These are phyloP conservation scores for Pleurozium schreberi DNA, from an alignment of 225 moss, liverwort and hornwort genomes.

Conservation along the genomic window DNA sequence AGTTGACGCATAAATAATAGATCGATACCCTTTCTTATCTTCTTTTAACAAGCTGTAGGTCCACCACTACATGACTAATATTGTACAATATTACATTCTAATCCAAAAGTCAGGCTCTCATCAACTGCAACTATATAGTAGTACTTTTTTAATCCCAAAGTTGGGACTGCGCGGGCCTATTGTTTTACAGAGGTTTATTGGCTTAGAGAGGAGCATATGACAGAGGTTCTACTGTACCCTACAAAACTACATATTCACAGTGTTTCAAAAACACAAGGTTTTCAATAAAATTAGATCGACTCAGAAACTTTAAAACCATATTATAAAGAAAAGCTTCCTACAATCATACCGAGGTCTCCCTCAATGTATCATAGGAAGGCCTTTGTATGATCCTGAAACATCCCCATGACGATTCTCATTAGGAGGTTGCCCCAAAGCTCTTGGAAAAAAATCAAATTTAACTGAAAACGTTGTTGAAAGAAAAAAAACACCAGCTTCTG, in stretches of 20 bases:
- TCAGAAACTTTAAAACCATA: not conserved
- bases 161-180: too few relatives aligned
- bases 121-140: too few relatives aligned
- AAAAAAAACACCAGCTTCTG: slow-evolving; percentile 71
- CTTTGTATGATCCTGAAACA: not conserved
- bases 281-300: not conserved
- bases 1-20: too few relatives aligned
- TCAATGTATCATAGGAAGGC: not conserved
- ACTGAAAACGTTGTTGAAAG: not conserved
- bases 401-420: not conserved
- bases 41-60: too few relatives aligned
- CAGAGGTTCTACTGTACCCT: too few relatives aligned
- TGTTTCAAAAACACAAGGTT: not conserved
- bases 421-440: not conserved
- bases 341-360: not conserved
- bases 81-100: too few relatives aligned
- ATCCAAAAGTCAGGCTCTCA: too few relatives aligned
- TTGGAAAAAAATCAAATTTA: not conserved
- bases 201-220: too few relatives aligned
- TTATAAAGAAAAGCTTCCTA: not conserved
- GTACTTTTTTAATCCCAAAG: too few relatives aligned
- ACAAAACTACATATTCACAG: not conserved
- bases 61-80: too few relatives aligned
- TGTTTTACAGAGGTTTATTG: too few relatives aligned
- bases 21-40: too few relatives aligned